Percentiles rank a stretch among this genome's conserved stretches.
These are phyloP conservation scores for Nitzschia putrida DNA, from an alignment of 108 stramenopile genomes.

Conservation along the genomic window DNA sequence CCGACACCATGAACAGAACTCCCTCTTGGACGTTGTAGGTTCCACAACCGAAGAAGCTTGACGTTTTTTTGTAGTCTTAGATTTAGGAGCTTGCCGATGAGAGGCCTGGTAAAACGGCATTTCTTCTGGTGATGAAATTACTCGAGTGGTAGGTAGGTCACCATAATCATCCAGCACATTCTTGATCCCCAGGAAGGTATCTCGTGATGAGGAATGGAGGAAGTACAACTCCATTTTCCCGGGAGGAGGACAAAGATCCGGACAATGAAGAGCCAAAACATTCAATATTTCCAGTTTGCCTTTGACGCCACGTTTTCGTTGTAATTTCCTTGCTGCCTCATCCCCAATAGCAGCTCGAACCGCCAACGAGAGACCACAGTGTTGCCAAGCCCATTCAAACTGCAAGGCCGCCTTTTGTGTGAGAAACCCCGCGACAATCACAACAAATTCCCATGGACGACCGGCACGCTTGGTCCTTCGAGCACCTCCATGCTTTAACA, in stretches of 20 bases:
- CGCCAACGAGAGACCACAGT: constrained; percentile 49
- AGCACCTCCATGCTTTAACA: constrained; percentile 68
- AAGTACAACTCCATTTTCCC: too few relatives aligned
- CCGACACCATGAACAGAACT: too few relatives aligned
- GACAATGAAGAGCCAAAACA: constrained; percentile 40
- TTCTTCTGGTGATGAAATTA: constrained; percentile 17
- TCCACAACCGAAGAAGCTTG: too few relatives aligned
- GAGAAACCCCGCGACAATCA: constrained; percentile 63
- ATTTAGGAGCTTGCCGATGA: too few relatives aligned
- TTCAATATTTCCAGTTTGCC: constrained; percentile 46
- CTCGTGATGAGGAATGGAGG: too few relatives aligned
- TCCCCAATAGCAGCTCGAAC: constrained; percentile 60
- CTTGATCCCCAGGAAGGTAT: too few relatives aligned
- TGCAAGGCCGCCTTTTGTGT: constrained; percentile 67
- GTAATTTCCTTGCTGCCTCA: constrained; percentile 36
- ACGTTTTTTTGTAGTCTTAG: too few relatives aligned
- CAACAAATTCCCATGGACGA: constrained; percentile 68
- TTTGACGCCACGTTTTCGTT: constrained; percentile 42
- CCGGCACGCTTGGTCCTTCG: constrained; percentile 62
- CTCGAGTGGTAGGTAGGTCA: too few relatives aligned
- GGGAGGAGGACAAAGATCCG: constrained; percentile 7
- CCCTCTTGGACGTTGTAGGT: too few relatives aligned
- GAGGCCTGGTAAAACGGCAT: constrained; percentile 27
- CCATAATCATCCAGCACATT: too few relatives aligned
- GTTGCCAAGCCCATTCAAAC: constrained; percentile 87